Evolutionary conservation across 176 grass and related monocot species (phyloP), one percentile per base, ranked within the genome.

Genomic region (Oryza glaberrima): DNA sequence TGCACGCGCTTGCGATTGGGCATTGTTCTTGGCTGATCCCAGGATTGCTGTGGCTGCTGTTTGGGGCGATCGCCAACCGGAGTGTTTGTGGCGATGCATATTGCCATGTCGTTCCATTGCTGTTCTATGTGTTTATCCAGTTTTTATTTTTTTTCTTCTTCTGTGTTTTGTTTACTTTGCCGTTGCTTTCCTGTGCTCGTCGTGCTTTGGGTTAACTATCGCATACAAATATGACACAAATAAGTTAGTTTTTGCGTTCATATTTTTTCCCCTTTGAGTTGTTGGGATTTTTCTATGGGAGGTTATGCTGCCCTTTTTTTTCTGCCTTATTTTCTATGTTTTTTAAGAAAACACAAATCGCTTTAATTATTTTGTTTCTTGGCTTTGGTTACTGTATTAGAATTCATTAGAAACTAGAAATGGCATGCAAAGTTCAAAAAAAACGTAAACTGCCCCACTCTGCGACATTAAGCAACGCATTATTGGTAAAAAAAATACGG

Each of bases 151-250:
- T 38, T 6, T 5, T 38, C 4, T 38, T 6, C 5, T 38, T 38
- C 36, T 38, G 7, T 63, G 52, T 23, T 26, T 69, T 47, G 71
- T 52, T 83, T 78, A 34, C 4, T 64, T 64, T 47, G 11, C 9
- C 45, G 17, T 56, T 89, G 81, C 63, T 54, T 79, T 87, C n/a
- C 72, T 58, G 85, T 38, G 30, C 70, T 23, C 80, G 1, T n/a
- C 9, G 3, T 35, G 60, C 36, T 10, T 83, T 58, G 77, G 58
- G 70, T 54, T 44, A 6, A 44, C 7, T 10, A 78, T 86, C 26
- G 47, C 46, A 63, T 73, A 20, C 45, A 2, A 6, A 36, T 26
- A 32, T 25, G 82, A 28, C 66, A 73, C 44, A 79, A 65, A 47
- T 4, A 64, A 15, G 0, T 56, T 88, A 41, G 9, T 75, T n/a